phyloP scores from a whole-genome alignment of 192 early-diverging fungal species.

The Entophlyctis helioformis region DNA sequence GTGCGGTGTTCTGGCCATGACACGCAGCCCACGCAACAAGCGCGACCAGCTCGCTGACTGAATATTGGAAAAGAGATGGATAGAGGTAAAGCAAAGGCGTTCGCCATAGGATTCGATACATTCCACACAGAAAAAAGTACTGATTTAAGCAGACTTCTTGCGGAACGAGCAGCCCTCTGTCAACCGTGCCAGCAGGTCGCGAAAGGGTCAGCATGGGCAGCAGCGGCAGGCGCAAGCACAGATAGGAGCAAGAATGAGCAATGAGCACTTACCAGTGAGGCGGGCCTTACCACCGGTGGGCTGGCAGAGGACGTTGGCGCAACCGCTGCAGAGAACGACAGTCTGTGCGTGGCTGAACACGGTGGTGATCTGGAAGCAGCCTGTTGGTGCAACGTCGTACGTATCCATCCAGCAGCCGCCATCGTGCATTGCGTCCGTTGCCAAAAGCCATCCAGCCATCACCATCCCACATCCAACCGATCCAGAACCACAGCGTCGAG shows the following conservation, averaged over 20 bases:
- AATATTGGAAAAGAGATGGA: too few species aligned
- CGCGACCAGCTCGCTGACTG: too few species aligned
- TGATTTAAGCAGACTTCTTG: conserved; percentile 52
- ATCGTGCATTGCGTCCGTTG: too few species aligned
- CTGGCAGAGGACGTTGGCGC: conserved; percentile 95
- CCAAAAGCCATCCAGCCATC: too few species aligned
- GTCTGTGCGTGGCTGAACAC: conserved; percentile 99
- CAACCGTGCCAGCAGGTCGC: background rate
- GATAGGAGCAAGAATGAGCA: background rate
- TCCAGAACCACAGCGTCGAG: too few species aligned
- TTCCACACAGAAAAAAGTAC: too few species aligned
- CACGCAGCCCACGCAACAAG: too few species aligned
- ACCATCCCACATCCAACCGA: too few species aligned
- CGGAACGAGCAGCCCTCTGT: conserved; percentile 66
- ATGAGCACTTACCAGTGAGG: conserved; percentile 64
- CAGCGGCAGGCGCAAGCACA: background rate
- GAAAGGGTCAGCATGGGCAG: background rate
- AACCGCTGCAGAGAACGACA: conserved; percentile 91
- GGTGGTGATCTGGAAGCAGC: conserved; percentile 95
- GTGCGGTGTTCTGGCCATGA: too few species aligned
- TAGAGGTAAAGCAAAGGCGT: too few species aligned
- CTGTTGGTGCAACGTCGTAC: conserved; percentile 29
- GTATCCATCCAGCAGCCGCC: too few species aligned
- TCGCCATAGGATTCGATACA: too few species aligned
- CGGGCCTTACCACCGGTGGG: conserved; percentile 98